Percentiles rank a stretch among this genome's conserved stretches.
phyloP scores from a whole-genome alignment of 176 grass and related monocot genomes.

The Thinopyrum elongatum region DNA sequence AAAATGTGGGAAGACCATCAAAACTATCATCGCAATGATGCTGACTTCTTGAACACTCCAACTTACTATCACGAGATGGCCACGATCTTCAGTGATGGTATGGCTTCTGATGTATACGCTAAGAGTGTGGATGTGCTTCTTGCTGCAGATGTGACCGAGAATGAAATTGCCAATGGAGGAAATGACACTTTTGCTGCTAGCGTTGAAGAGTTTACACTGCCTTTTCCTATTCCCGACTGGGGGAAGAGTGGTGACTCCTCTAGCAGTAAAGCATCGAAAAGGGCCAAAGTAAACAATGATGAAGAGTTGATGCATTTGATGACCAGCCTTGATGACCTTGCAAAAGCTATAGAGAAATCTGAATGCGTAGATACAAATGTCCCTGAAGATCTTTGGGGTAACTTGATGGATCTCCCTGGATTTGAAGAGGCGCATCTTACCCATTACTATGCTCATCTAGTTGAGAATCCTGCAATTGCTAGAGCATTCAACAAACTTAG shows the following conservation, averaged over 20 bases:
- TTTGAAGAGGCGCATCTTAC: constrained; percentile 1
- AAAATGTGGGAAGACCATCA: background rate
- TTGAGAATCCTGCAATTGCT: constrained; percentile 1
- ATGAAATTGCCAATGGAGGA: background rate
- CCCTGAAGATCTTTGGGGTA: constrained; percentile 1
- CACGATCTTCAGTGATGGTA: background rate
- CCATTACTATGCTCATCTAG: constrained; percentile 2
- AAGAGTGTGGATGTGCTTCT: background rate
- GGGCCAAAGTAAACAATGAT: constrained; percentile 1
- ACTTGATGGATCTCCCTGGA: background rate
- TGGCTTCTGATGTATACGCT: background rate
- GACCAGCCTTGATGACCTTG: constrained; percentile 2
- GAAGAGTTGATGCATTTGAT: background rate
- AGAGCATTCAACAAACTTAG: background rate
- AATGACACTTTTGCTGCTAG: background rate
- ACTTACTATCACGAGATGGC: background rate
- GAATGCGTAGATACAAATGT: background rate
- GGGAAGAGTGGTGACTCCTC: constrained; percentile 12
- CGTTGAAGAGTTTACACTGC: constrained; percentile 5
- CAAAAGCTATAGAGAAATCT: background rate
- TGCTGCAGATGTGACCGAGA: background rate
- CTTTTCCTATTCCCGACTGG: background rate
- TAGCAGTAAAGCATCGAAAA: constrained; percentile 10
- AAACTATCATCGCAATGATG: background rate
- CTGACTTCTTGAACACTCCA: background rate